Evolutionary conservation across 2,329 filamentous ascomycete genomes (phyloP), one percentile per base, ranked within the genome.

Genomic region (Leptographium procerum): DNA sequence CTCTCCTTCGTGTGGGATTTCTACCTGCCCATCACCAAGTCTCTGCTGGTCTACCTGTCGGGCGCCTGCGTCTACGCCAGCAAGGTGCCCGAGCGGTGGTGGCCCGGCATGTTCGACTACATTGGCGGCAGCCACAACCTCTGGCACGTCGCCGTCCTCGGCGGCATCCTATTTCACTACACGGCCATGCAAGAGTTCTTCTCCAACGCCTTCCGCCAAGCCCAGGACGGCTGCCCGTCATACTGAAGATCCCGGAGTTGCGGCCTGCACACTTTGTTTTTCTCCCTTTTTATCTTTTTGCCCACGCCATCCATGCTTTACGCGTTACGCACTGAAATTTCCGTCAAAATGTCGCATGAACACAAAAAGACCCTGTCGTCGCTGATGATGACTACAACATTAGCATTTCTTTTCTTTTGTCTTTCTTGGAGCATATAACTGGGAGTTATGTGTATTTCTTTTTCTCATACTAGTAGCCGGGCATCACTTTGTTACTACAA

Each of bases 121-220:
- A 80, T 95, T 47, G 94, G 94, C 45, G 91, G 90, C 52, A 95
- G 89, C 70, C 94, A 99, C 74, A 99, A 99, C 71, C 84, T 99
- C 60, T 99, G 94, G 94, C 94, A 99, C 72, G 73, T 95, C 36
- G 94, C 94, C 9, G 94, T 99, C 13, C 76, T 99, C 31, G 90
- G 91, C 19, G 94, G 94, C 13, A 99, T 99, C 59, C 72, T 97
- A n/a, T 97, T 96, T 70, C 94, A 99, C 72, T 99, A 97, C 73
- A 80, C 82, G 26, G 94, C 94, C 22, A 96, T 99, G 92, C 89
- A 96, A 71, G 83, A 91, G 58, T 94, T 99, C 72, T 99, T 99
- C 68, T 80, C 87, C 5, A 81, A 80, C 47, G 89, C 89, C 13
- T 92, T 92, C 71, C 73, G 77, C 64, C 80, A 87, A 60, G 87